Evolutionary conservation across 1,284 basidiomycete species (phyloP).

Genomic region (Trichosporon sp.): DNA sequence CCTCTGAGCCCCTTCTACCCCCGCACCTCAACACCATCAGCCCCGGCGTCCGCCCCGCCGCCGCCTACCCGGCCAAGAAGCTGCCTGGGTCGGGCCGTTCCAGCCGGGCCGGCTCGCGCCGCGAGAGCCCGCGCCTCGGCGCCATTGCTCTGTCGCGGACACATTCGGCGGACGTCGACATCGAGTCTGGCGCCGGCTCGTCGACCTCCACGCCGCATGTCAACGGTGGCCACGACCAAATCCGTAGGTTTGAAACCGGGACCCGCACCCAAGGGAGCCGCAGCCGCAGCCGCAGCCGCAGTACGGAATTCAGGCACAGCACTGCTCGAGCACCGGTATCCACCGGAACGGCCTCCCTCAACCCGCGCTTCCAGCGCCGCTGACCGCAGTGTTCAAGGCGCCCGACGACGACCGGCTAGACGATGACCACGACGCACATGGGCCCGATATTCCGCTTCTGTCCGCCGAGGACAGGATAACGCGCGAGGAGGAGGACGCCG

Average conservation of each 20-base stretch:
- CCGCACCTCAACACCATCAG: not conserved
- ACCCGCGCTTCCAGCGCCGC: no score
- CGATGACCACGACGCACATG: conserved; percentile 28
- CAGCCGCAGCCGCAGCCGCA: not conserved
- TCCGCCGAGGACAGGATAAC: conserved; percentile 7
- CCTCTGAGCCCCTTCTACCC: not conserved
- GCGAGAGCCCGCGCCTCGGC: not conserved
- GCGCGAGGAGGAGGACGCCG: conserved; percentile 27
- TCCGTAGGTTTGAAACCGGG: conserved; percentile 8
- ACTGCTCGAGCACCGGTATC: not conserved
- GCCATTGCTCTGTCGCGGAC: not conserved
- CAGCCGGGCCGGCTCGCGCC: not conserved
- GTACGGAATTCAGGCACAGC: not conserved
- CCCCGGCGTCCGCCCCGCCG: not conserved
- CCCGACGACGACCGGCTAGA: conserved; percentile 24
- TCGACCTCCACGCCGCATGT: not conserved
- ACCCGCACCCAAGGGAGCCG: not conserved
- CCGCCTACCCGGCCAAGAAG: not conserved
- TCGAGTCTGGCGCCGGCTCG: not conserved
- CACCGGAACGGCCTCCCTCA: not conserved
- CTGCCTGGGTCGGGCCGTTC: not conserved
- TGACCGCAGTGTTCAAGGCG: conserved; percentile 32
- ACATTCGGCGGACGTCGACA: not conserved
- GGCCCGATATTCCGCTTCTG: conserved; percentile 27
- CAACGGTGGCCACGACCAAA: not conserved